Evolutionary conservation across 805 yeast species (phyloP), one percentile per base, ranked within the genome.

Genomic region (Ogataea corticis): DNA sequence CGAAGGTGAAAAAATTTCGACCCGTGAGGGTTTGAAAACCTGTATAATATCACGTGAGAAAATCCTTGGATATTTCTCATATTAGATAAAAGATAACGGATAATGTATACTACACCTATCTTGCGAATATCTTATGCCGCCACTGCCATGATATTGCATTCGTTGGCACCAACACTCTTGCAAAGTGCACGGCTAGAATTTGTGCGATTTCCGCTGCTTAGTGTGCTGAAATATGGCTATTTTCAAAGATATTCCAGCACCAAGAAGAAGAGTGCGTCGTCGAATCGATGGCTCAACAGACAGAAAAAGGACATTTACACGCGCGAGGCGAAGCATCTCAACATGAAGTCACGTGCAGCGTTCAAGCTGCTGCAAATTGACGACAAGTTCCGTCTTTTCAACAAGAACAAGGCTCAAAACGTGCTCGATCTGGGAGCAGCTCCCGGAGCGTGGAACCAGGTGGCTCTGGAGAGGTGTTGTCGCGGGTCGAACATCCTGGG

Each of bases 381-480:
- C 61, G 70, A 79, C 13, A 80, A 77, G 55, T 86, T 72, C 65
- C 63, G 71, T 27, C 49, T 94, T 2, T 82, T 92, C 62, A 42
- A 48, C 1, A 54, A 45, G 9, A 25, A 42, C 3, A 45, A 35
- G 30, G 14, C 40, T 2, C 41, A 55, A 16, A 59, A 57, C 47
- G 85, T 94, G 0, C 80, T 94, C 4, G 99, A 94, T 68, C 68
- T 94, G 37, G 96, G 97, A 0, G 90, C 82, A 63, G 96, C 96
- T 0, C 97, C 97, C 0, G 97, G 97, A 0, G 90, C 96, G 3
- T 89, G 97, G 97, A 79, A 92, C 7, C 96, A 89, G 61, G 91
- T 88, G 1, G 91, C 92, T 0, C 67, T 76, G 7, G 78, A 77
- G 42, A 63, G 76, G 44, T 73, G 81, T 1, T 58, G 63, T 15